Base-by-base conservation (phyloP, 768 basidiomycete genomes). In the Phanerodontia chrysosporium region DNA sequence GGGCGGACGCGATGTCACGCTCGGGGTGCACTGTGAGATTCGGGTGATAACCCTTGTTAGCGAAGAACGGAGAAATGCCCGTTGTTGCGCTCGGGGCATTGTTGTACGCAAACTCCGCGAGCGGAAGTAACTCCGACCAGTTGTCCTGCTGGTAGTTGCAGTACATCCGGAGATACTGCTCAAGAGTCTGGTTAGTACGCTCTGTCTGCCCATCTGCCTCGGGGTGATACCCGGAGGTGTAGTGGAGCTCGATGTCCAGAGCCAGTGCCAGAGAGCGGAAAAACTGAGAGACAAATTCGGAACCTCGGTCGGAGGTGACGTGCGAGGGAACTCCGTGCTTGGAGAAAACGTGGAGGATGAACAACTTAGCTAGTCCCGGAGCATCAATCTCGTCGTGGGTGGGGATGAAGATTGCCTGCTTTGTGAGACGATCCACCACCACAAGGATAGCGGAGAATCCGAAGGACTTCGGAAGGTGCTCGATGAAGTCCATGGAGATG, bases 131-230 rank as follows among this genome's bases (percentile, higher is more conserved):
- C 2, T 62, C 49, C 3, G 44, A 24, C 75, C 75, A 76, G 49
- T 72, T 60, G 51, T 74, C 64, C 55, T 74, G 67, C 22, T 66
- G 39, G 51, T 68, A 67, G 57, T 67, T 64, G 51, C 59, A 48
- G 61, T 64, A 74, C 14, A 63, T 46, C 1, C 71, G 68, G 3
- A 77, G 67, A 60, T 73, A 74, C 51, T 44, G 39, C 58, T 76
- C 73, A 1, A 76, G 24, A 0, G 61, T 51, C 53, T 74, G 72
- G 48, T 77, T 76, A 14, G 71, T 58, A 8, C 68, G 32, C 58
- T 78, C 74, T 2, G 74, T 73, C 48, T 73, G 72, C 1, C 76
- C 75, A 60, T 79, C 71, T 0, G 74, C 70, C 58, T 78, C 74
- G 0, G 74, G 76, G 57, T 78, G 77, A 49, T 75, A 69, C 0